Evolutionary conservation across 2,329 filamentous ascomycete species (phyloP), one percentile per base, ranked within the genome.

Genomic region (Cercospora sp.): DNA sequence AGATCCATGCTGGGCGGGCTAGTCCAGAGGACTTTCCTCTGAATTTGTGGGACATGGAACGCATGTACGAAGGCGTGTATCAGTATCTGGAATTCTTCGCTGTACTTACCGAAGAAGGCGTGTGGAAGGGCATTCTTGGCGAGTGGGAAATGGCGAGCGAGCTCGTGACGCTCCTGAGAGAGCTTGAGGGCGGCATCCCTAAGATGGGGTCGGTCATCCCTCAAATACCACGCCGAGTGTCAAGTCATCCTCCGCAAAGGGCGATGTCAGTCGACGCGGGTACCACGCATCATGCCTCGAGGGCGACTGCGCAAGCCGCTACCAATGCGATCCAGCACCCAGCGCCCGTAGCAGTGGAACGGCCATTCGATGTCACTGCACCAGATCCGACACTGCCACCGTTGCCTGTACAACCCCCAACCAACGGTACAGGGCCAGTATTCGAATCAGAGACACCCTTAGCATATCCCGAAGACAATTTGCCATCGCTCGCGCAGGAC

Each of bases 41-140:
- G 1, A 96, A 98, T 75, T 87, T 93, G 58, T 98, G 94, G 94
- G 94, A 98, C 75, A 97, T 98, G 91, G 94, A 98, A 78, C 89
- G 94, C 13, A 94, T 96, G 67, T 97, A 97, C 78, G 94, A 98
- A 76, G 94, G 94, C 0, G 88, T 98, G 1, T 93, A 94, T 62
- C 94, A 97, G 79, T 97, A 97, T 77, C 87, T 98, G 1, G 94
- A 97, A 74, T 97, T 98, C 78, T 91, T 97, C 64, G 93, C 91
- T 16, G 94, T 95, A 0, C 87, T 97, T 30, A 93, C 92, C 0
- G 94, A 97, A 76, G 91, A 94, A 74, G 86, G 90, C 53, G 90
- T 92, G 61, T 93, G 93, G 83, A 92, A 96, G 70, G 86, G 88
- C 51, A 90, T 96, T 70, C 86, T 98, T 45, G 92, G 96, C 61